These are phyloP conservation scores for Xylaria sp. DNA, from an alignment of 2,329 filamentous ascomycete genomes.

Conservation along the genomic window DNA sequence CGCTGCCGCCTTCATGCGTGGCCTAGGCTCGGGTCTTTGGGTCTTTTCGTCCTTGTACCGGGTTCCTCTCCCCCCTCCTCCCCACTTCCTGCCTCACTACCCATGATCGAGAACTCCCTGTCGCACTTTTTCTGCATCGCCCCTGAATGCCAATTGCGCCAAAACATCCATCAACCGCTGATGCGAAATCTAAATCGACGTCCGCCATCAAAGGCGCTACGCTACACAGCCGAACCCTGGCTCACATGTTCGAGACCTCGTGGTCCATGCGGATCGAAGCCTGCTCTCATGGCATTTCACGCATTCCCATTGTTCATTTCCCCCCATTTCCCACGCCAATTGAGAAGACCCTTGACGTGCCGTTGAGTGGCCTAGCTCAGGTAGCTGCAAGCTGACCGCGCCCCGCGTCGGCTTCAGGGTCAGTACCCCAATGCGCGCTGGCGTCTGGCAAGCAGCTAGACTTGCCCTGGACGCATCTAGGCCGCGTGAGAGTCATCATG, in stretches of 20 bases:
- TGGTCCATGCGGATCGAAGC: constrained; percentile 9
- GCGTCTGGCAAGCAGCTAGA: constrained; percentile 18
- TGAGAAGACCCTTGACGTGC: constrained; percentile 23
- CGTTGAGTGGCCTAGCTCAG: constrained; percentile 1
- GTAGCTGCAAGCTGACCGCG: constrained; percentile 24
- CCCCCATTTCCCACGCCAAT: constrained; percentile 41
- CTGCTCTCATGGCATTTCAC: constrained; percentile 40
- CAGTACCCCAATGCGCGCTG: constrained; percentile 8
- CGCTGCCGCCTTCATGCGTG: constrained; percentile 9
- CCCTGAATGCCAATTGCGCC: constrained; percentile 34
- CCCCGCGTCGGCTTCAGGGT: constrained; percentile 19
- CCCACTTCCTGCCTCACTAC: not conserved
- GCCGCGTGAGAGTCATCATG: not conserved
- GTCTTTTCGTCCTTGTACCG: not conserved
- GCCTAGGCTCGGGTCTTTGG: constrained; percentile 13
- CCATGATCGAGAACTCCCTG: constrained; percentile 20
- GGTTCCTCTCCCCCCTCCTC: not conserved
- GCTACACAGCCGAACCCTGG: constrained; percentile 7
- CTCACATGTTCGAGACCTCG: constrained; percentile 32
- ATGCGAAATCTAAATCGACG: constrained; percentile 29
- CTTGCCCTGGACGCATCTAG: constrained; percentile 14
- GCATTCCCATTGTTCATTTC: constrained; percentile 41
- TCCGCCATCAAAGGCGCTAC: constrained; percentile 1
- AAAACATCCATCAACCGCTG: constrained; percentile 28
- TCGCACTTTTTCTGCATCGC: constrained; percentile 31